These are phyloP conservation scores for Scedosporium apiospermum DNA, from an alignment of 2,329 filamentous ascomycete genomes.

Conservation along the genomic window DNA sequence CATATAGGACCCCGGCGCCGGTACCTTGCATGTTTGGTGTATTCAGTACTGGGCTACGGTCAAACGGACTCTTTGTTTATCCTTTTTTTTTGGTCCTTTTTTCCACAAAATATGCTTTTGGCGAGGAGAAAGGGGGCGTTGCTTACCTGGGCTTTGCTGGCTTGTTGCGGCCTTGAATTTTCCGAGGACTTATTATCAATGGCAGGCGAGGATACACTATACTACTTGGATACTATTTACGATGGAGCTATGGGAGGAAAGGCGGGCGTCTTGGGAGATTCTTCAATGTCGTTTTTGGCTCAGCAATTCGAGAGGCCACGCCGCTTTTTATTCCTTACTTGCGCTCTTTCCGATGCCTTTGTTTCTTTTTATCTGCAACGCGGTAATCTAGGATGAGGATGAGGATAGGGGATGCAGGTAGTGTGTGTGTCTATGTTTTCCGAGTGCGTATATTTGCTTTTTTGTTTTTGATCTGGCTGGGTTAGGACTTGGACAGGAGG, in stretches of 20 bases:
- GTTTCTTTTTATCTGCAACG: neutral
- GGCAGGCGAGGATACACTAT: too few species aligned
- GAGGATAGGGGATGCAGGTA: neutral
- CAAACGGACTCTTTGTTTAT: neutral
- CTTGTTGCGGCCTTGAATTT: neutral
- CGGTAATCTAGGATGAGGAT: neutral
- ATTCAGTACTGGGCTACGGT: neutral
- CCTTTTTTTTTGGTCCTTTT: conserved; percentile 1
- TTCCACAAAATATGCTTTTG: neutral
- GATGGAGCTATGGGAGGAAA: too few species aligned
- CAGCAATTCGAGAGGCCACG: neutral
- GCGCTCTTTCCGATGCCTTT: neutral
- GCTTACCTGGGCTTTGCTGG: neutral
- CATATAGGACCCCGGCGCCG: neutral
- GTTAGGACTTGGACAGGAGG: too few species aligned
- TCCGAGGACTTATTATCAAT: neutral
- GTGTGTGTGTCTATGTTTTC: neutral
- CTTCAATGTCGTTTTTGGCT: neutral
- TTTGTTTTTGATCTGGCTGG: neutral
- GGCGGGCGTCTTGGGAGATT: neutral
- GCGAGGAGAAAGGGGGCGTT: neutral
- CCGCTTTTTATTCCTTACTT: neutral
- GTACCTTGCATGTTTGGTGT: neutral
- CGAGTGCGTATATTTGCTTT: neutral
- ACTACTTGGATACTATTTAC: too few species aligned